Conservation (phyloP, 176 grass and related monocot species). For the Hordeum marinum region DNA sequence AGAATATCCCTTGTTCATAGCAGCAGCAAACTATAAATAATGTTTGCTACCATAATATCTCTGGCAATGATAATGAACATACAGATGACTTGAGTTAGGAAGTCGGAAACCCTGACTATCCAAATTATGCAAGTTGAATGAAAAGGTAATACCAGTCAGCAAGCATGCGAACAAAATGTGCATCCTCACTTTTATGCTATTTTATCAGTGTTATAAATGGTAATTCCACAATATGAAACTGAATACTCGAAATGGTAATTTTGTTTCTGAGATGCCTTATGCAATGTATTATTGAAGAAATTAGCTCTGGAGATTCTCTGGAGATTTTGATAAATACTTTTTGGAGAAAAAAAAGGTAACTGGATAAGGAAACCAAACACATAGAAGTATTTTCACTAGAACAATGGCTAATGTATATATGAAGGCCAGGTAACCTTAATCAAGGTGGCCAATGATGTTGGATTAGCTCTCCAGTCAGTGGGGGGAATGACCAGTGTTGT, state of each 20-base stretch:
- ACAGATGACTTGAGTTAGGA: background rate
- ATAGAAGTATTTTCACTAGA: background rate
- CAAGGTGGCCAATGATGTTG: slow-evolving; percentile 51
- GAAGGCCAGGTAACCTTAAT: slow-evolving; percentile 56
- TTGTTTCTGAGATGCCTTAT: background rate
- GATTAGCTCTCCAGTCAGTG: slow-evolving; percentile 63
- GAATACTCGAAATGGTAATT: background rate
- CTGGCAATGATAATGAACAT: background rate
- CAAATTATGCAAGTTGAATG: background rate
- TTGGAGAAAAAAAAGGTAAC: background rate
- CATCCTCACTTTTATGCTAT: background rate
- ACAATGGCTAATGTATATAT: background rate
- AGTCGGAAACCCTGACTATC: background rate
- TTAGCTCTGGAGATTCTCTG: background rate
- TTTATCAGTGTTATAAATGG: slow-evolving; percentile 3
- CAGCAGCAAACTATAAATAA: background rate
- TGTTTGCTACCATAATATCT: background rate
- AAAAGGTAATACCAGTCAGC: background rate
- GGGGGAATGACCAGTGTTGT: slow-evolving; percentile 68
- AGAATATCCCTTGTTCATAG: background rate
- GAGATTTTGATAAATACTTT: background rate
- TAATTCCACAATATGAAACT: background rate
- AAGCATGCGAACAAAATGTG: slow-evolving; percentile 9
- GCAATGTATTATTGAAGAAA: background rate
- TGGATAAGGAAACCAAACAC: background rate